Base-by-base conservation (phyloP, 805 yeast species). In the Maudiozyma bulderi region DNA sequence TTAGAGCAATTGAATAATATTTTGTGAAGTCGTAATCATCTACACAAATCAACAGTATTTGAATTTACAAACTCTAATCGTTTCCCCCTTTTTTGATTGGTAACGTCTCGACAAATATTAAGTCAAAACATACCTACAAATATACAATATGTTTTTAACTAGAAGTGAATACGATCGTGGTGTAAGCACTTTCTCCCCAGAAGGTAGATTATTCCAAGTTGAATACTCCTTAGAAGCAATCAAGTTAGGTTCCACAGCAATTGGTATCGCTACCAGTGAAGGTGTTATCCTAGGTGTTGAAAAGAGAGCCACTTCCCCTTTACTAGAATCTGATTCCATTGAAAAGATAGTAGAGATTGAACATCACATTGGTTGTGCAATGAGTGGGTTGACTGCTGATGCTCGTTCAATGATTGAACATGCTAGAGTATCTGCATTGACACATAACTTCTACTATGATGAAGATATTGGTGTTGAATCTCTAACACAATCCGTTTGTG, bases 111-210 rank as follows among this genome's bases (percentile, higher is more conserved):
- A 15, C 6, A 35, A 35, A 35, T 11, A n/a, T 35, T 35, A 35
- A 39, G 7, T 39, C 26, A 20, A 20, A 20, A 20, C 42, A 7
- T 5, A 15, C 7, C 11, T 26, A 39, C 11, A 20, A 5, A 39
- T n/a, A n/a, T 13, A n/a, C 8, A 15, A 1, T 10, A 93, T 93
- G 99, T 93, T 93, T 71, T 78, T 93, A 57, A 93, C 99, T n/a
- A 85, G 99, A 82, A 86, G 95, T 72, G 99, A 93, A 75, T 93
- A 93, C 69, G 99, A 93, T 67, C 85, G 99, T 69, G 99, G 99
- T 54, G 99, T 93, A 45, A 85, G 95, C 62, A 95, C 99, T 8
- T 93, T 95, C 68, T 90, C 98, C 1, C 99, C 99, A 29, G 99
- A 95, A 67, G 99, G 99, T 29, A 85, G 99, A 65, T 73, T 93